Base-by-base conservation (phyloP, 2,329 filamentous ascomycete genomes). In the Rhinocladiella mackenziei region DNA sequence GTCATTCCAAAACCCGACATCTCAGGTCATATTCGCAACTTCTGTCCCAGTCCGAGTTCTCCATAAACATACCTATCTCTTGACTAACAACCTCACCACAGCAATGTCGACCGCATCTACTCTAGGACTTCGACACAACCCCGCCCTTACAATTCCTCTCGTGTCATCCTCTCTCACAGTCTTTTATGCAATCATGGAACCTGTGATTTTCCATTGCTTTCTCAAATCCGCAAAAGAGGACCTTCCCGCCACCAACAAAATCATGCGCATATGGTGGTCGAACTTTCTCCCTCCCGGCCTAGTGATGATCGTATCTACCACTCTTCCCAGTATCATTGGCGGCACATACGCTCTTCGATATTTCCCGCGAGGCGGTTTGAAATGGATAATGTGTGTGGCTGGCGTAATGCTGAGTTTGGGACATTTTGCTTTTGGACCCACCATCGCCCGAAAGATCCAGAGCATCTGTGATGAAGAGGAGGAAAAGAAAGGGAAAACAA, bases 131-230 rank as follows among this genome's bases (percentile, higher is more conserved):
- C 15, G 35, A 48, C 15, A 34, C 32, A 8, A 34, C 30, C 39
- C 37, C 18, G 29, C 43, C 18, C 15, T 44, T 14, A 39, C 41
- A 13, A 34, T 53, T 9, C 46, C 46, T 11, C 37, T 50, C 17
- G 26, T 45, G 11, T 50, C 43, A 15, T 48, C 41, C 14, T 48
- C 46, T 7, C 31, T 50, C 25, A 53, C 50, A 8, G 39, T 49
- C 28, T 42, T 44, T 23, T 50, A 49, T 28, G 43, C 45, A 9
- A 31, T 47, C 31, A 14, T 44, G 17, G 50, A 50, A 18, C 26
- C 43, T 11, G 45, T 36, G 4, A 36, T 50, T 4, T 48, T 48
- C 36, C 26, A 26, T 25, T 33, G 33, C 28, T 49, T 49, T 20
- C 35, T 49, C 13, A 31, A 41, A 26, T 37, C 37, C 15, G 42